Evolutionary conservation across 2,329 filamentous ascomycete genomes (phyloP).

Genomic region (Trichoderma lentiforme): DNA sequence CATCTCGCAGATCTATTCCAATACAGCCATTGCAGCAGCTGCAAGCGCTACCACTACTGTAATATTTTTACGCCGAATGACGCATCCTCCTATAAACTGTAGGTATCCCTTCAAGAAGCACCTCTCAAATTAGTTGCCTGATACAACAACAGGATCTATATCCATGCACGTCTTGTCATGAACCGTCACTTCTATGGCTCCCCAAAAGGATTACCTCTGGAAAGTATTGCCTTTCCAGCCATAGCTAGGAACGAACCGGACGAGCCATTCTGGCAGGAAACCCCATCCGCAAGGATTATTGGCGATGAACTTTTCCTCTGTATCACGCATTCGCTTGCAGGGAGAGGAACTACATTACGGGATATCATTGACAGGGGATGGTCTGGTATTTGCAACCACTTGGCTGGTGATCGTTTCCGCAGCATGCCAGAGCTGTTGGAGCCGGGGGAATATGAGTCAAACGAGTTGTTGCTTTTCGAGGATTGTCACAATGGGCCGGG

Average conservation of each 20-base stretch:
- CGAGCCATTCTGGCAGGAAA: background rate
- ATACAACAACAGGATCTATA: background rate
- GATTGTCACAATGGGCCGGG: background rate
- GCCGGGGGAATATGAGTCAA: background rate
- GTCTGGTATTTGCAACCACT: background rate
- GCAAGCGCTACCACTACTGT: background rate
- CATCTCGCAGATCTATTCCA: background rate
- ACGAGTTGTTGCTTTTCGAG: background rate
- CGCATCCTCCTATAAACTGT: background rate
- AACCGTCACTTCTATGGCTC: background rate
- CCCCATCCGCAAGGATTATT: background rate
- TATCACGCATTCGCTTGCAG: background rate
- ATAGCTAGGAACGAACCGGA: background rate
- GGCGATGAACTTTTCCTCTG: background rate
- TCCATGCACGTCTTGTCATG: background rate
- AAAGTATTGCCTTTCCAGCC: background rate
- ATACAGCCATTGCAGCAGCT: background rate
- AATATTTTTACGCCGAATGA: background rate
- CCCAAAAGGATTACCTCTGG: background rate
- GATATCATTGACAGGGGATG: background rate
- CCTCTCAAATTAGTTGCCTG: background rate
- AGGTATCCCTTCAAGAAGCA: background rate
- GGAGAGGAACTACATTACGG: background rate
- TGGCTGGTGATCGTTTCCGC: background rate
- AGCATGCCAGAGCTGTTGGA: background rate